Percentiles rank a stretch among this genome's conserved stretches.
These are phyloP conservation scores for Mycotypha africana DNA, from an alignment of 371 early-diverging fungal genomes.

Conservation along the genomic window DNA sequence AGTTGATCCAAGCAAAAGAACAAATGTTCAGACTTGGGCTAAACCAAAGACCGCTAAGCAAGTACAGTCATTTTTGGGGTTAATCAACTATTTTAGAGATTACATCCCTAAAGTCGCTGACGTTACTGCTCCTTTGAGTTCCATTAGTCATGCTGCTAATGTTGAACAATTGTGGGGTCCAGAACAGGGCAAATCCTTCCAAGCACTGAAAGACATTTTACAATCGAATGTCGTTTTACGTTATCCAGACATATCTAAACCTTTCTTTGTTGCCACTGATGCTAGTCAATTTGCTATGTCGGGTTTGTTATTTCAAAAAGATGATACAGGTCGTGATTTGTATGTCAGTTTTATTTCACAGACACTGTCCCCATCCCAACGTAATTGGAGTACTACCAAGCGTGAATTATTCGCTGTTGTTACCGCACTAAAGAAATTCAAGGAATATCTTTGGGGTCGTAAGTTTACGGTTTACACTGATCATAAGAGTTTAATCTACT, in stretches of 20 bases:
- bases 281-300: constrained; percentile 3
- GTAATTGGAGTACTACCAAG: background rate
- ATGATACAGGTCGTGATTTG: too few species aligned
- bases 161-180: background rate
- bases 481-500: constrained; percentile 12
- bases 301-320: too few species aligned
- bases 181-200: background rate
- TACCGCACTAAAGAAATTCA: constrained; percentile 21
- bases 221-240: background rate
- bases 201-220: background rate
- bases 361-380: background rate
- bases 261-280: constrained; percentile 29
- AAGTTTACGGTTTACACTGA: constrained; percentile 16
- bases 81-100: constrained; percentile 19
- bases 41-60: constrained; percentile 5
- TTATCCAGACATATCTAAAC: constrained; percentile 12
- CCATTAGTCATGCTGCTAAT: background rate
- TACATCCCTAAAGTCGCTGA: constrained; percentile 8
- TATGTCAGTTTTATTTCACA: constrained; percentile 20
- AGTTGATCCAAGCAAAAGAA: constrained; percentile 7
- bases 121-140: constrained; percentile 16
- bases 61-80: constrained; percentile 9
- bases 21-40: constrained; percentile 1
- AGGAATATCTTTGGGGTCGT: constrained; percentile 25
- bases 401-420: constrained; percentile 2